Percentiles rank a stretch among this genome's conserved stretches.
These are phyloP conservation scores for Hevea brasiliensis DNA, from an alignment of 345 rosid genomes.

Conservation along the genomic window DNA sequence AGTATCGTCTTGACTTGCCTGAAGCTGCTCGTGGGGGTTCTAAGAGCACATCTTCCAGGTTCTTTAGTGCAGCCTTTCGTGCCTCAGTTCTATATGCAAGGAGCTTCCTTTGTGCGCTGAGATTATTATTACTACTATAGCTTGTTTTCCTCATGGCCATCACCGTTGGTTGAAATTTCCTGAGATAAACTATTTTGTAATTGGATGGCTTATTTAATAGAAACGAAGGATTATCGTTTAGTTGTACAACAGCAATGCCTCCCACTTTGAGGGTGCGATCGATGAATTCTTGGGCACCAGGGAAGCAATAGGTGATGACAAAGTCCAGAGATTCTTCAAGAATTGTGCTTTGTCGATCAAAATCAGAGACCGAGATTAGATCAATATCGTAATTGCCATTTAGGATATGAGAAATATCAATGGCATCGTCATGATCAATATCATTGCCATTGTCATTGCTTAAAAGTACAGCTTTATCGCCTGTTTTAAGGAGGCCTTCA, in stretches of 20 bases:
- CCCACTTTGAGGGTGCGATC: slow-evolving; percentile 62
- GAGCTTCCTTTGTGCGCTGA: slow-evolving; percentile 34
- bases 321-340: slow-evolving; percentile 45
- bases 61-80: slow-evolving; percentile 51
- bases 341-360: slow-evolving; percentile 39
- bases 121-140: background rate
- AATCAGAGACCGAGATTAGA: slow-evolving; percentile 39
- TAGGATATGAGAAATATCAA: slow-evolving; percentile 30
- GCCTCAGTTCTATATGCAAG: slow-evolving; percentile 34
- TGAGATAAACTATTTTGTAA: slow-evolving; percentile 51
- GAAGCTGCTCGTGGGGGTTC: slow-evolving; percentile 79
- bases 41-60: slow-evolving; percentile 72
- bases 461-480: slow-evolving; percentile 47
- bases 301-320: slow-evolving; percentile 43
- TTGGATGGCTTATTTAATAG: slow-evolving; percentile 41
- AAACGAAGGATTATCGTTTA: slow-evolving; percentile 28
- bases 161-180: slow-evolving; percentile 37
- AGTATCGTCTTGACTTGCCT: slow-evolving; percentile 52
- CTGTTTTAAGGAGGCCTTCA: slow-evolving; percentile 50
- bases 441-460: slow-evolving; percentile 20
- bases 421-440: slow-evolving; percentile 29
- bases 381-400: slow-evolving; percentile 32
- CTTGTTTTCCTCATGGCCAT: slow-evolving; percentile 57
- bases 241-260: slow-evolving; percentile 48
- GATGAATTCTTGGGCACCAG: slow-evolving; percentile 40